Evolutionary conservation across 768 basidiomycete genomes (phyloP).

Genomic region (Panaeolus papilionaceus): DNA sequence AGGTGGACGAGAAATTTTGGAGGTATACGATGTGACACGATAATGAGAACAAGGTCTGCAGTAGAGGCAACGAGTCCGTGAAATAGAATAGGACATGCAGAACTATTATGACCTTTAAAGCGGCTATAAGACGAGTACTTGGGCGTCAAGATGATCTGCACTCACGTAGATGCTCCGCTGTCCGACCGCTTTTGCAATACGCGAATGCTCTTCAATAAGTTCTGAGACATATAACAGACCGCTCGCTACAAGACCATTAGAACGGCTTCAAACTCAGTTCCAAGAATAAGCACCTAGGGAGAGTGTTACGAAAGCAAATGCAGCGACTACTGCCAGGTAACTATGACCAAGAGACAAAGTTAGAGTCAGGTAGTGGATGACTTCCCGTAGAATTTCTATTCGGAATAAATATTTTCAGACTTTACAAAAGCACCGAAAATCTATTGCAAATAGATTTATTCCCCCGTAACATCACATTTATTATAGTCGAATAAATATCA

Average conservation of each 20-base stretch:
- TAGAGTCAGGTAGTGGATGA: background rate
- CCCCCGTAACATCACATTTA: no score
- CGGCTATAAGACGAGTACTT: slow-evolving; percentile 13
- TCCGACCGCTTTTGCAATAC: slow-evolving; percentile 80
- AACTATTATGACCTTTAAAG: slow-evolving; percentile 72
- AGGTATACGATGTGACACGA: slow-evolving; percentile 88
- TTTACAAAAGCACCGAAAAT: no score
- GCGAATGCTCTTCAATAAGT: slow-evolving; percentile 93
- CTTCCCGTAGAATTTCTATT: no score
- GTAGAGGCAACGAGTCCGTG: slow-evolving; percentile 80
- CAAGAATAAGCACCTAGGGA: slow-evolving; percentile 71
- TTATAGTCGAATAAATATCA: no score
- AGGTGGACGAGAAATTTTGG: slow-evolving; percentile 87
- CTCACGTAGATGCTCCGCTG: slow-evolving; percentile 89
- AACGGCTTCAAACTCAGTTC: slow-evolving; percentile 19
- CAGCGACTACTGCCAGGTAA: slow-evolving; percentile 77
- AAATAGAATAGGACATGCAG: slow-evolving; percentile 81
- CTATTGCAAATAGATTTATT: no score
- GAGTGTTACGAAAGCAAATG: slow-evolving; percentile 90
- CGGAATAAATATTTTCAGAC: no score
- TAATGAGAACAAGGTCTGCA: slow-evolving; percentile 80
- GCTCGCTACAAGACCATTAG: slow-evolving; percentile 63
- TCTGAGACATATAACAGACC: slow-evolving; percentile 94
- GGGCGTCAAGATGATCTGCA: slow-evolving; percentile 23
- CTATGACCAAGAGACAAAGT: slow-evolving; percentile 38